Percentiles rank a stretch among this genome's conserved stretches.
These are phyloP conservation scores for Suhomyces tanzawaensis DNA, from an alignment of 805 yeast species.

Conservation along the genomic window DNA sequence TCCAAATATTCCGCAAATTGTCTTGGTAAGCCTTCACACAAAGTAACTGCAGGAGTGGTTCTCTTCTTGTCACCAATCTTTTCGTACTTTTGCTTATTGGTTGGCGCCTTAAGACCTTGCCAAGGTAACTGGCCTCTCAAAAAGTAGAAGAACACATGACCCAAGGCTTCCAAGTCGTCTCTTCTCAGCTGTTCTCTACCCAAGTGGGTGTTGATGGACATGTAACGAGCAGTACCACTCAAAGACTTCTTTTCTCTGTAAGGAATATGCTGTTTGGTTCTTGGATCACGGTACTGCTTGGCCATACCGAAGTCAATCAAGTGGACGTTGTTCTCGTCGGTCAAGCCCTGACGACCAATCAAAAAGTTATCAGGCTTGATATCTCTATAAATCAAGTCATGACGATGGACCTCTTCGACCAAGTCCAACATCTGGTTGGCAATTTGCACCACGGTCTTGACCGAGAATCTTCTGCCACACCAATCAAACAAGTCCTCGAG, in stretches of 20 bases:
- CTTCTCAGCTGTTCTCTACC: slow-evolving; percentile 83
- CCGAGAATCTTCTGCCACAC: slow-evolving; percentile 76
- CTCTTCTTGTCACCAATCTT: slow-evolving; percentile 81
- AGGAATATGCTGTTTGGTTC: slow-evolving; percentile 77
- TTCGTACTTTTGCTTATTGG: slow-evolving; percentile 80
- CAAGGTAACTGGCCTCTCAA: slow-evolving; percentile 79
- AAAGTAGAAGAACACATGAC: slow-evolving; percentile 80
- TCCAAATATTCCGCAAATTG: slow-evolving; percentile 74
- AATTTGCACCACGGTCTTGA: slow-evolving; percentile 69
- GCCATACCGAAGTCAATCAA: slow-evolving; percentile 88
- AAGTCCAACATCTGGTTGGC: slow-evolving; percentile 77
- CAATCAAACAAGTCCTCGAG: slow-evolving; percentile 82
- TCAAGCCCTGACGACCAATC: slow-evolving; percentile 59
- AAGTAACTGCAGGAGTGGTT: slow-evolving; percentile 59
- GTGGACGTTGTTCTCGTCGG: slow-evolving; percentile 66
- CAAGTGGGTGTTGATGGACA: slow-evolving; percentile 85
- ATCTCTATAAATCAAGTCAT: slow-evolving; percentile 75
- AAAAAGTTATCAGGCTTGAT: slow-evolving; percentile 82
- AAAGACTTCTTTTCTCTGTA: slow-evolving; percentile 76
- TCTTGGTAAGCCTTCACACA: slow-evolving; percentile 63
- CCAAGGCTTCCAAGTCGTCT: slow-evolving; percentile 78
- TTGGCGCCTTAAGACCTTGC: slow-evolving; percentile 89
- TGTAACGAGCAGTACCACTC: slow-evolving; percentile 83
- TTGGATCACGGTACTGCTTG: slow-evolving; percentile 77
- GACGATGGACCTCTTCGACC: slow-evolving; percentile 72